Evolutionary conservation across 1,139 yeast genomes (phyloP).

Genomic region (Blastobotrys niveus): DNA sequence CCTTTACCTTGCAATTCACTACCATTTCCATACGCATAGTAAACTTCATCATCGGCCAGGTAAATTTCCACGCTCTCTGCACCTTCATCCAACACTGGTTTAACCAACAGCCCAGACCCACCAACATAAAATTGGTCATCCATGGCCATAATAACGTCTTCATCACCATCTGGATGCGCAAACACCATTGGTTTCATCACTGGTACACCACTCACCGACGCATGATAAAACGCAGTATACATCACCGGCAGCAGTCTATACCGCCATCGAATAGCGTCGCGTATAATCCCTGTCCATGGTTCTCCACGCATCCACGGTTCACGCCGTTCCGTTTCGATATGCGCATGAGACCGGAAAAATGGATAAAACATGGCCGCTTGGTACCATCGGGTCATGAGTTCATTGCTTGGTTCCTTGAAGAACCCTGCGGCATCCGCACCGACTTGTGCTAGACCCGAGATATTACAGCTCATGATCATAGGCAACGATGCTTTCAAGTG

Average conservation of each 20-base stretch:
- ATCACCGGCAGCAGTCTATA: constrained; percentile 71
- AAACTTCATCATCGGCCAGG: constrained; percentile 57
- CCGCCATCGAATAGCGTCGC: constrained; percentile 66
- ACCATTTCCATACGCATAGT: constrained; percentile 55
- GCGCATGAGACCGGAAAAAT: constrained; percentile 94
- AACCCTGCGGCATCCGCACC: constrained; percentile 99
- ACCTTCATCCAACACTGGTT: constrained; percentile 68
- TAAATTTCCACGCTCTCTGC: constrained; percentile 43
- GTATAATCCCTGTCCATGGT: constrained; percentile 60
- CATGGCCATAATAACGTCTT: constrained; percentile 49
- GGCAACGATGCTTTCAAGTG: constrained; percentile 75
- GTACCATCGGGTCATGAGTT: constrained; percentile 85
- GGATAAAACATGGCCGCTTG: constrained; percentile 96
- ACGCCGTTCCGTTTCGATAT: constrained; percentile 82
- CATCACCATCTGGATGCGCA: constrained; percentile 49
- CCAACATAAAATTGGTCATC: constrained; percentile 87
- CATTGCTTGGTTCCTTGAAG: constrained; percentile 80
- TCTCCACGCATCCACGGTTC: constrained; percentile 89
- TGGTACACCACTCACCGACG: constrained; percentile 60
- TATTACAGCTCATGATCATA: constrained; percentile 74
- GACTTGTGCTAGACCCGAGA: constrained; percentile 84
- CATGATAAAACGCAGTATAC: constrained; percentile 72
- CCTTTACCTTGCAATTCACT: constrained; percentile 38
- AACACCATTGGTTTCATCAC: constrained; percentile 72
- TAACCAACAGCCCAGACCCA: constrained; percentile 63